Evolutionary conservation across 1,284 basidiomycete genomes (phyloP).

Genomic region (Leucoagaricus sp.): DNA sequence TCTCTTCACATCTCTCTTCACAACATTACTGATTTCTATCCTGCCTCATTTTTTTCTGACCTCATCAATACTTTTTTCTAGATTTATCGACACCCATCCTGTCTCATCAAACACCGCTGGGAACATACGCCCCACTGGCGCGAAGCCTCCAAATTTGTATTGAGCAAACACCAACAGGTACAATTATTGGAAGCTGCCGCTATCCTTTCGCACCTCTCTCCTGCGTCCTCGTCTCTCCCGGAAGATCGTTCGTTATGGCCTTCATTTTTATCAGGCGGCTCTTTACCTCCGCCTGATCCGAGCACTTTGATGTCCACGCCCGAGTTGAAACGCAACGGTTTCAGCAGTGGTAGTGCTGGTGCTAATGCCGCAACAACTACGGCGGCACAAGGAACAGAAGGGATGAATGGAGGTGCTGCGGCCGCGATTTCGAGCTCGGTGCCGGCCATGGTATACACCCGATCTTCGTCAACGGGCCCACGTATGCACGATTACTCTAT

Average conservation of each 20-base stretch:
- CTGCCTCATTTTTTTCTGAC: background rate
- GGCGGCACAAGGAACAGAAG: background rate
- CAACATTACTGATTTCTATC: too few relatives aligned
- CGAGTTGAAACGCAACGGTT: background rate
- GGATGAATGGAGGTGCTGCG: background rate
- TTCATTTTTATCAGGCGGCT: conserved; percentile 71
- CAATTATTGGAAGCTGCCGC: conserved; percentile 97
- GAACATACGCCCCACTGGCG: conserved; percentile 98
- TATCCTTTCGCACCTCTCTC: conserved; percentile 85
- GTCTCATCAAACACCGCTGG: conserved; percentile 96
- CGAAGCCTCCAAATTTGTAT: conserved; percentile 90
- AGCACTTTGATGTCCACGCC: conserved; percentile 17
- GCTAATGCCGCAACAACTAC: conserved; percentile 10
- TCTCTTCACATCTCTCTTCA: too few relatives aligned
- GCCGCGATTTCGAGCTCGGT: conserved; percentile 40
- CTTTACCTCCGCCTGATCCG: conserved; percentile 55
- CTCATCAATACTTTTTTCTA: conserved; percentile 34
- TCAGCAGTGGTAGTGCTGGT: conserved; percentile 5
- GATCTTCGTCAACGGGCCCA: conserved; percentile 49
- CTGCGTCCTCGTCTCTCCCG: conserved; percentile 74
- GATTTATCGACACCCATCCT: conserved; percentile 94
- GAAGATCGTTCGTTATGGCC: conserved; percentile 91
- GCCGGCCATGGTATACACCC: conserved; percentile 21
- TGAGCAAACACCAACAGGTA: conserved; percentile 98
- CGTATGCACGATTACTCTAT: conserved; percentile 66